phyloP scores from a whole-genome alignment of 2,329 filamentous ascomycete genomes.

The Blastomyces gilchristii region DNA sequence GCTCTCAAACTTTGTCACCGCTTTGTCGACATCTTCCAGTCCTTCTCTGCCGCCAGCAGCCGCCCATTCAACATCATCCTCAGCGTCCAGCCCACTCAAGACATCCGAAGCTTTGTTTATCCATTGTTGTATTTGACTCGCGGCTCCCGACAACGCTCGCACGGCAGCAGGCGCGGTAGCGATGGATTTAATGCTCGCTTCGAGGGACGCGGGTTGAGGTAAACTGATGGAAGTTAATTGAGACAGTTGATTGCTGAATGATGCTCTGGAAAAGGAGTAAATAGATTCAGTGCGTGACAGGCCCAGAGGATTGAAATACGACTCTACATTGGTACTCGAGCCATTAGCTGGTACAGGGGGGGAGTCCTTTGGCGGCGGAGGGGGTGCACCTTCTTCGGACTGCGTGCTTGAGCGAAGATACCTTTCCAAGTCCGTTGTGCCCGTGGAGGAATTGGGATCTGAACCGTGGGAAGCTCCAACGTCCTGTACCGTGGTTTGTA shows the following conservation, averaged over 20 bases:
- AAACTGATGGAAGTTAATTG: constrained; percentile 85
- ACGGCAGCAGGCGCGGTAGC: constrained; percentile 76
- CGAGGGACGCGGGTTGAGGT: constrained; percentile 73
- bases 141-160: constrained; percentile 71
- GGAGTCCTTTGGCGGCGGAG: constrained; percentile 30
- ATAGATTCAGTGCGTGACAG: constrained; percentile 68
- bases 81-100: constrained; percentile 76
- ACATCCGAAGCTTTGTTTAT: constrained; percentile 87
- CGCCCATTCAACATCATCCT: constrained; percentile 96
- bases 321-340: constrained; percentile 26
- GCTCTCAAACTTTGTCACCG: constrained; percentile 75
- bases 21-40: constrained; percentile 48
- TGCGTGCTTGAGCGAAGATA: constrained; percentile 31
- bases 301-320: constrained; percentile 37
- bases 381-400: constrained; percentile 15
- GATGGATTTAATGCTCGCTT: constrained; percentile 73
- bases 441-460: constrained; percentile 16
- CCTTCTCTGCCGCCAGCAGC: constrained; percentile 63
- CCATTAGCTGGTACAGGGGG: constrained; percentile 20
- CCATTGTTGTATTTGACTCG: constrained; percentile 89
- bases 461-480: constrained; percentile 14
- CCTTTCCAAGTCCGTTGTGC: constrained; percentile 34
- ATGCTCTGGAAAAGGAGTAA: constrained; percentile 83
- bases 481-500: constrained; percentile 10
- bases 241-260: constrained; percentile 85